phyloP scores from a whole-genome alignment of 176 grass and related monocot genomes.

The Poa annua region DNA sequence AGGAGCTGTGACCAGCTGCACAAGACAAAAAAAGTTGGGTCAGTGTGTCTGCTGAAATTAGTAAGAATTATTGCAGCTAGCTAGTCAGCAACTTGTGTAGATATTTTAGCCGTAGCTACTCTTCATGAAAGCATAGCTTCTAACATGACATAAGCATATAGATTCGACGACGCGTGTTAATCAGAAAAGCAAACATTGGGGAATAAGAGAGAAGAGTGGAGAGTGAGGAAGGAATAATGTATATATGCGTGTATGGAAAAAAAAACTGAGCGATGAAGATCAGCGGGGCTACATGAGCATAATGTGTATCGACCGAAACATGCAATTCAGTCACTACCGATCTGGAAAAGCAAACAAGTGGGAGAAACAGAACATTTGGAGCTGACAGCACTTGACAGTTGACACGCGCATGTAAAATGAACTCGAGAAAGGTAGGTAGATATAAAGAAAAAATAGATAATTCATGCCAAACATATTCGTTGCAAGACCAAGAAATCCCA shows the following conservation, averaged over 20 bases:
- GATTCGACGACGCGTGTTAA: background rate
- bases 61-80: background rate
- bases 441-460: conserved; percentile 1
- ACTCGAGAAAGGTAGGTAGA: background rate
- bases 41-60: conserved; percentile 18
- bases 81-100: conserved; percentile 35
- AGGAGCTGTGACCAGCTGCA: conserved; percentile 89
- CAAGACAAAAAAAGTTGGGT: conserved; percentile 33
- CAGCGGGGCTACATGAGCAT: conserved; percentile 3
- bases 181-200: conserved; percentile 5
- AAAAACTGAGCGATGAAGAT: background rate
- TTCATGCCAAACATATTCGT: conserved; percentile 51
- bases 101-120: conserved; percentile 35
- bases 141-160: conserved; percentile 25
- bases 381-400: conserved; percentile 40
- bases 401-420: conserved; percentile 23
- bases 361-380: conserved; percentile 44
- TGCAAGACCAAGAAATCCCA: conserved; percentile 21
- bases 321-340: background rate
- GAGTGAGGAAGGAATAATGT: conserved; percentile 23
- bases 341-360: conserved; percentile 41
- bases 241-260: background rate
- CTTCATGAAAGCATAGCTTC: conserved; percentile 13
- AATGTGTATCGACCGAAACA: conserved; percentile 24
- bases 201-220: conserved; percentile 23